Conservation (phyloP, 345 rosid genomes). For the Linum trigynum region DNA sequence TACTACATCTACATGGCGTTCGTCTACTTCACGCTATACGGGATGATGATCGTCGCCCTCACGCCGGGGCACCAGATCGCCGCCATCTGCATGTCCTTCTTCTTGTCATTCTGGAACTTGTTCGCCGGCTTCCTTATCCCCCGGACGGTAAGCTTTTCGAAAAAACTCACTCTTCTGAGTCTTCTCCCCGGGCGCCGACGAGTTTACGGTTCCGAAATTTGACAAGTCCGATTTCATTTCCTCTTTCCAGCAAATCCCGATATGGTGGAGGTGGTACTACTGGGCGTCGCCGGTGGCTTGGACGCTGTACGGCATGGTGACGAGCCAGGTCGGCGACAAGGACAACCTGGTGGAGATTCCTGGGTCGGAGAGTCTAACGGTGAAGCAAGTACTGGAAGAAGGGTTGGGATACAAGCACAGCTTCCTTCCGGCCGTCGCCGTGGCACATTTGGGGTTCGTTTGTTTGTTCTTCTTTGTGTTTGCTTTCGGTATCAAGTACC, state of each 20-base stretch:
- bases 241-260: conserved; percentile 48
- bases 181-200: no score
- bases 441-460: conserved; percentile 44
- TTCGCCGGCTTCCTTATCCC: conserved; percentile 74
- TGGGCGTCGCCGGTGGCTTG: conserved; percentile 71
- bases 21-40: conserved; percentile 59
- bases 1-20: conserved; percentile 54
- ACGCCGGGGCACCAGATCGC: conserved; percentile 68
- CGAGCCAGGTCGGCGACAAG: conserved; percentile 63
- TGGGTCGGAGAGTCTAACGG: conserved; percentile 20
- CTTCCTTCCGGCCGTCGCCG: conserved; percentile 57
- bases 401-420: conserved; percentile 38
- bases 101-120: conserved; percentile 77
- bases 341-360: conserved; percentile 25
- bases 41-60: conserved; percentile 73
- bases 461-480: conserved; percentile 38
- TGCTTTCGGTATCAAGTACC: conserved; percentile 46
- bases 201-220: background rate
- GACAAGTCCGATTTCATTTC: background rate
- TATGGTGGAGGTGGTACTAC: conserved; percentile 97
- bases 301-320: conserved; percentile 70
- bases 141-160: conserved; percentile 37
- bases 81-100: conserved; percentile 66
- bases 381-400: conserved; percentile 40
- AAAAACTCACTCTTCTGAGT: background rate